Base-by-base conservation (phyloP, 345 rosid genomes). In the Physaria fendleri region DNA sequence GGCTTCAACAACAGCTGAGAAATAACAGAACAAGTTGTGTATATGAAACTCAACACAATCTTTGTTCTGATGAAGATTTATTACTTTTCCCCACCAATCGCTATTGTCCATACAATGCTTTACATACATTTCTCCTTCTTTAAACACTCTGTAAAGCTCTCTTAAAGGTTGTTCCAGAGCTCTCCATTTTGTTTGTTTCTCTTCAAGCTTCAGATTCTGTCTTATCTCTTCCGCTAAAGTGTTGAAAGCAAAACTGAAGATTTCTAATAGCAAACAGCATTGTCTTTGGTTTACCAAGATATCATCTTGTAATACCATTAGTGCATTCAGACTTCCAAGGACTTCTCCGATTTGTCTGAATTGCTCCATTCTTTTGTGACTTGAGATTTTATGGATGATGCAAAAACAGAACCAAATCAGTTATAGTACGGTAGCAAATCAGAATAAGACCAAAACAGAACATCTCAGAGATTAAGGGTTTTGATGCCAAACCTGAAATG, bases 311-410 rank as follows among this genome's bases (percentile, higher is more conserved):
- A 93, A 63, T 47, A 86, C 87, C 95, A 85, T 85, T 3, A 85
- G 72, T 30, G 97, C 97, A 41, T 72, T 82, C 69, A 93, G 69
- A 71, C 99, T 87, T 60, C 99, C 99, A 9, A 93, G 43, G 29
- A 83, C 95, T 77, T 87, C 95, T 3, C 97, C 97, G 3, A 89
- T 75, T 52, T 86, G 97, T 77, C 97, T 76, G 75, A 93, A 89
- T 53, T 79, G 95, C 55, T 82, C 92, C 97, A 87, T 82, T 30
- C 11, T 55, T 10, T 13, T n/a, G 11, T 53, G 21, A 39, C 32
- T 43, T 50, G 49, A 39, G 32, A 28, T 49, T 28, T 39, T 39
- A 14, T 10, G n/a, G 20, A 20, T 32, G 50, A 41, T 51, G 42
- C n/a, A 2, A 18, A 30, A 18, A 32, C 30, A 45, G 9, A 15